Evolutionary conservation across 1,284 basidiomycete species (phyloP).

Genomic region (Boletus nobilissimus): DNA sequence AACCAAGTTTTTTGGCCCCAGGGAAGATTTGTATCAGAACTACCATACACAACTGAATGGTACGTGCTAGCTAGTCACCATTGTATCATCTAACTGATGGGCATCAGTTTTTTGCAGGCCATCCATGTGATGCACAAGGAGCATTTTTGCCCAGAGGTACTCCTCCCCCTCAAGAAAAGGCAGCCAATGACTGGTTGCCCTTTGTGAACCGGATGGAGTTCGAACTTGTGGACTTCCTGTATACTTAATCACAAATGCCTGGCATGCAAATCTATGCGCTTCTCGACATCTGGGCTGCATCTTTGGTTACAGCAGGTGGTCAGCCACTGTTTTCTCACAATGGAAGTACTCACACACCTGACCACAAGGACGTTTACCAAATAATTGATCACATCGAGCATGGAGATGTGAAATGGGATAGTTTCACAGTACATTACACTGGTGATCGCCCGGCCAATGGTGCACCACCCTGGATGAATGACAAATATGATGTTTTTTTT

Average conservation of each 20-base stretch:
- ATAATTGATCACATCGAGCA: not conserved
- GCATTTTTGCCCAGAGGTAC: not conserved
- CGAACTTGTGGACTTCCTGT: not conserved
- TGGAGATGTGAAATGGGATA: slow-evolving; percentile 1
- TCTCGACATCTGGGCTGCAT: not conserved
- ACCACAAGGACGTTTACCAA: not conserved
- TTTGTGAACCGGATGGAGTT: not conserved
- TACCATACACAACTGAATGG: not conserved
- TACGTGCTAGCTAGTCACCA: not conserved
- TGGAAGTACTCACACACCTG: not conserved
- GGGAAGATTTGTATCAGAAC: not conserved
- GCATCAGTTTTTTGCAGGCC: not conserved
- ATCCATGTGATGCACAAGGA: not conserved
- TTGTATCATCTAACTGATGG: no score
- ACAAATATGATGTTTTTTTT: not conserved
- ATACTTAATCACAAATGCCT: not conserved
- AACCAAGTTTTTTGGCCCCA: not conserved
- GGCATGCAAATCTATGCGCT: not conserved
- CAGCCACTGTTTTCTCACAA: not conserved
- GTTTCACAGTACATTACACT: not conserved
- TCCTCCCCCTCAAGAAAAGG: not conserved
- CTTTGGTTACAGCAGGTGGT: not conserved
- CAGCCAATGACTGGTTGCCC: not conserved
- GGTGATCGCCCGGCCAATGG: not conserved
- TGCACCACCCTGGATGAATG: not conserved